Base-by-base conservation (phyloP, 805 yeast genomes). In the Metschnikowia similis region DNA sequence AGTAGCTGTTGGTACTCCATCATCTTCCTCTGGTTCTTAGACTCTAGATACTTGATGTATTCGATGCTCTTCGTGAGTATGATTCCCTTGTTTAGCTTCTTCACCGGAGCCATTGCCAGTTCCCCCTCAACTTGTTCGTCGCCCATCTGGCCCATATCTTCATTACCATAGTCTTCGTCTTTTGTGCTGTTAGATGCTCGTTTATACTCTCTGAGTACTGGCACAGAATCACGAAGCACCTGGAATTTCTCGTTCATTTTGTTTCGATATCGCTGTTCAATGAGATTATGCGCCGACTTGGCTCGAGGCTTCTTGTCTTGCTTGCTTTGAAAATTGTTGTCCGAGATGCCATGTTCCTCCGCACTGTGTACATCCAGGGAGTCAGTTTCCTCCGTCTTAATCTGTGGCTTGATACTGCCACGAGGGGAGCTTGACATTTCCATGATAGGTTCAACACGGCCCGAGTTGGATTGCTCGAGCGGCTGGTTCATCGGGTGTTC, bases 31-130 rank as follows among this genome's bases (percentile, higher is more conserved):
- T 66, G 64, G 58, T 85, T 86, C 53, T 83, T 80, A 48, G 68
- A 63, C 64, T 87, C 90, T 55, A 87, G 69, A 63, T 86, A 89
- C 60, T 77, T 74, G 60, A 87, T 87, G 64, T 88, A 88, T 66
- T 87, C 95, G 1, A 89, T 83, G 8, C 91, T 88, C 61, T 87
- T 87, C 35, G 88, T 75, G 47, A 87, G 70, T 11, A 87, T 85
- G 29, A 85, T 84, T 11, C 92, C 94, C 66, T 87, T 87, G 65
- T 86, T 87, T 48, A 88, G 71, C 62, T 86, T 86, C 32, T 80
- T 67, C 8, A 91, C 90, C 0, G 94, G 94, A 21, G 84, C 76
- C 32, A 87, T 72, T 2, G 94, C 95, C 45, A 32, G 37, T 27
- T 32, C 37, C 4, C 35, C 29, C 29, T 13, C 10, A 10, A 13